These are phyloP conservation scores for Penicillium expansum DNA, from an alignment of 2,329 filamentous ascomycete genomes.

Conservation along the genomic window DNA sequence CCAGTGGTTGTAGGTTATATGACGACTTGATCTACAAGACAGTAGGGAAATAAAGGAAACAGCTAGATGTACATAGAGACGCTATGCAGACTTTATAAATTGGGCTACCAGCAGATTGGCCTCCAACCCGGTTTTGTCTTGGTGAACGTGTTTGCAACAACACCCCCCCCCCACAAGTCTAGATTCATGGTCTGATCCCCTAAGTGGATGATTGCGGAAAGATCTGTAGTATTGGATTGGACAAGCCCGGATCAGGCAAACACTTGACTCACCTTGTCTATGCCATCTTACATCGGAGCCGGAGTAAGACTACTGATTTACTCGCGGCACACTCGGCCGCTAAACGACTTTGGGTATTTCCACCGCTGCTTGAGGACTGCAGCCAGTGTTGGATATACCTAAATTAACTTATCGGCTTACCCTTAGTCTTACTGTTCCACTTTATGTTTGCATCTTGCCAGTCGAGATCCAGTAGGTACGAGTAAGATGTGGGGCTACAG, in stretches of 20 bases:
- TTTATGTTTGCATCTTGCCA: conserved; percentile 16
- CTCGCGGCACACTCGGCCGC: background rate
- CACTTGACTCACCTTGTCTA: conserved; percentile 8
- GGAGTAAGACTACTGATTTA: background rate
- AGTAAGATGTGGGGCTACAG: background rate
- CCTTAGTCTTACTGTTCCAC: background rate
- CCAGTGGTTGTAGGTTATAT: background rate
- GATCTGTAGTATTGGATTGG: conserved; percentile 12
- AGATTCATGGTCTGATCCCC: conserved; percentile 11
- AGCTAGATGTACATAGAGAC: no score
- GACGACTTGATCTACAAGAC: background rate
- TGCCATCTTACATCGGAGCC: background rate
- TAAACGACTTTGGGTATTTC: background rate
- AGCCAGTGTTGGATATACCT: background rate
- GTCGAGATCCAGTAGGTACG: background rate
- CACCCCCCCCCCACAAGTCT: conserved; percentile 24
- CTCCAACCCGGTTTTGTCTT: conserved; percentile 18
- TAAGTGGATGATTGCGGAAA: conserved; percentile 5
- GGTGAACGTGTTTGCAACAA: conserved; percentile 20
- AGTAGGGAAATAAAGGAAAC: background rate
- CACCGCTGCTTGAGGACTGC: background rate
- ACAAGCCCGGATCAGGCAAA: background rate
- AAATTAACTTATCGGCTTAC: background rate
- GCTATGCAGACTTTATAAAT: conserved; percentile 1
- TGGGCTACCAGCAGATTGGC: conserved; percentile 5